Evolutionary conservation across 768 basidiomycete species (phyloP).

Genomic region (Tricholoma sp.): DNA sequence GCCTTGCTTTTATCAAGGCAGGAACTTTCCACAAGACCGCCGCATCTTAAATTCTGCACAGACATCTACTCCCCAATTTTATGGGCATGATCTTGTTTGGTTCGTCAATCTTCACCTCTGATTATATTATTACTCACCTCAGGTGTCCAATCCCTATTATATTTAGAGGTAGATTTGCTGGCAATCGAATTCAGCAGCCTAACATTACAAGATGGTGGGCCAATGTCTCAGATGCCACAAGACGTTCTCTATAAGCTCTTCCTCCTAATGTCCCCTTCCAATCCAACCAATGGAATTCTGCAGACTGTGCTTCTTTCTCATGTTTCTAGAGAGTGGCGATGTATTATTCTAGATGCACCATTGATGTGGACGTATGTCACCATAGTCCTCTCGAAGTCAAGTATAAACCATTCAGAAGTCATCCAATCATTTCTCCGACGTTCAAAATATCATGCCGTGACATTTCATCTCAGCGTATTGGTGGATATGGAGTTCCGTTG

Average conservation of each 20-base stretch:
- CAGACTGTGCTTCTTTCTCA: conserved; percentile 10
- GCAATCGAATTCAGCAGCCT: background rate
- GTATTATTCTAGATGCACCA: conserved; percentile 9
- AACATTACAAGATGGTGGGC: background rate
- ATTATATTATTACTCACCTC: background rate
- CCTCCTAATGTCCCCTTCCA: conserved; percentile 2
- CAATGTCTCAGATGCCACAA: conserved; percentile 7
- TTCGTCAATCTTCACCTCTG: background rate
- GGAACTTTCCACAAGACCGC: background rate
- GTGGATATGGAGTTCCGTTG: background rate
- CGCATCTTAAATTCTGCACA: background rate
- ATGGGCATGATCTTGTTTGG: background rate
- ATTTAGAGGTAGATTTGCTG: background rate
- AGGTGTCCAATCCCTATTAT: background rate
- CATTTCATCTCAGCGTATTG: conserved; percentile 8
- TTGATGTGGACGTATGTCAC: conserved; percentile 15
- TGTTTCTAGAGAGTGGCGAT: conserved; percentile 13
- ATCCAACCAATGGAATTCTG: conserved; percentile 7
- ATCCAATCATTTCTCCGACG: conserved; percentile 10
- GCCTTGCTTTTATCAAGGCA: background rate
- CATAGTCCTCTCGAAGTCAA: conserved; percentile 6
- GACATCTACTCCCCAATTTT: background rate
- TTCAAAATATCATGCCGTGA: conserved; percentile 7
- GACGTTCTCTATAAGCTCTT: conserved; percentile 14
- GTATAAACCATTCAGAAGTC: conserved; percentile 1